Base-by-base conservation (phyloP, 2,329 filamentous ascomycete genomes). In the Fusarium hostae region DNA sequence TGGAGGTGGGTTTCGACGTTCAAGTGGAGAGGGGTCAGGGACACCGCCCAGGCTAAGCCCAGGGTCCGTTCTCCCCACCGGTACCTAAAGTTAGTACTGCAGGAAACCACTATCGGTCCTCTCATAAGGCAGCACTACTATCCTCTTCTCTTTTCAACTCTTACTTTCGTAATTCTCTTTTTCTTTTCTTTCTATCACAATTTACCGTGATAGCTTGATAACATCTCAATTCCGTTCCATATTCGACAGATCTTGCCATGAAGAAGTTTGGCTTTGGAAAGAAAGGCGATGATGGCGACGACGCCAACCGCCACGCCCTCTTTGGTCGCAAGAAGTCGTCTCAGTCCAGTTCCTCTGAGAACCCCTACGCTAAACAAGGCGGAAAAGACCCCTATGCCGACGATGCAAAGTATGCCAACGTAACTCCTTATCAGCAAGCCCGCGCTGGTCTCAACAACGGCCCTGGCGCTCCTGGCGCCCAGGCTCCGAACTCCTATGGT, bases 201-300 rank as follows among this genome's bases (percentile, higher is more conserved):
- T 41, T 43, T 34, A 57, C 41, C 12, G 30, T 30, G 34, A 22
- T 34, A 62, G 57, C 50, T 45, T 35, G 37, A 48, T 16, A 56
- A 30, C 30, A 64, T 18, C 22, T 51, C 43, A 63, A 44, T 44
- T 47, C 40, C 20, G 15, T 50, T 48, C 40, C 52, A 39, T 9
- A 59, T 24, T 32, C 52, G 43, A 56, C 37, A 32, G 26, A 59
- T 43, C 40, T 54, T 32, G 60, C 68, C 68, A 91, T 91, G 89
- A 88, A 86, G 82, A 89, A 87, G 75, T 89, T 90, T 73, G 86
- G 86, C 52, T 86, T 89, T 71, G 84, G 87, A 70, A 89, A 86
- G 81, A 90, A 88, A 77, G 79, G 79, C 52, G 83, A 85, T 58
- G 86, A 86, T 57, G 80, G 78, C 73, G 86, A 86, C 64, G 84